These are phyloP conservation scores for Tylopilus sp. DNA, from an alignment of 1,284 basidiomycete genomes.

Conservation along the genomic window DNA sequence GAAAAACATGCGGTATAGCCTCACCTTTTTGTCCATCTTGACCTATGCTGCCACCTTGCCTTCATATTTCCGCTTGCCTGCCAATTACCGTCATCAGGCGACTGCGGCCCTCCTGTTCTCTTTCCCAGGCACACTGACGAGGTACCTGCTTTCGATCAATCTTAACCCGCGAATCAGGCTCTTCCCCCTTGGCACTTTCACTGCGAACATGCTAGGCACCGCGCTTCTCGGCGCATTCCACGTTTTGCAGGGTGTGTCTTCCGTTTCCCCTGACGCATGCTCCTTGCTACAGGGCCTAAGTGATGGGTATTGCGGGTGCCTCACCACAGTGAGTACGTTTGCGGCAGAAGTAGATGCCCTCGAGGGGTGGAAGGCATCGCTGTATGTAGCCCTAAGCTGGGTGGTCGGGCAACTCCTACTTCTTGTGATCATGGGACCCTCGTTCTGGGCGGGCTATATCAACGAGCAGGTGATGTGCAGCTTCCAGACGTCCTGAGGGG, in stretches of 20 bases:
- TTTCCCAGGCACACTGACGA: constrained; percentile 83
- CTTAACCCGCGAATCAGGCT: constrained; percentile 65
- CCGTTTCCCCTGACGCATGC: constrained; percentile 55
- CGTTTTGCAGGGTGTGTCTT: constrained; percentile 58
- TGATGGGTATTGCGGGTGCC: constrained; percentile 93
- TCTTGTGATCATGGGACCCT: constrained; percentile 73
- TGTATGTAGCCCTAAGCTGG: constrained; percentile 73
- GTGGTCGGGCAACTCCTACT: constrained; percentile 68
- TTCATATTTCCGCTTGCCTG: constrained; percentile 72
- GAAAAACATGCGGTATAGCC: constrained; percentile 40
- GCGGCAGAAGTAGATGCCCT: constrained; percentile 75
- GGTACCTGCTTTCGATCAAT: constrained; percentile 73
- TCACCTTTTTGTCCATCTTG: constrained; percentile 50
- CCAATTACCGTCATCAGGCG: constrained; percentile 71
- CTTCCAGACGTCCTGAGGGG: constrained; percentile 23
- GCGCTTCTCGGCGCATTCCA: constrained; percentile 70
- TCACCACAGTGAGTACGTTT: constrained; percentile 95
- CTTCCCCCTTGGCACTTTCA: constrained; percentile 86
- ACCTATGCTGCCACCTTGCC: constrained; percentile 68
- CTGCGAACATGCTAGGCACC: constrained; percentile 82
- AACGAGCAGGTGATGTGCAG: constrained; percentile 41
- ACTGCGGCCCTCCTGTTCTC: constrained; percentile 89
- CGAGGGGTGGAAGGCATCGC: constrained; percentile 50
- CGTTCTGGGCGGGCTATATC: constrained; percentile 54
- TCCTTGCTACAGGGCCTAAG: constrained; percentile 74